Conservation (phyloP, 306 rosid genomes). For the Malus orientalis region DNA sequence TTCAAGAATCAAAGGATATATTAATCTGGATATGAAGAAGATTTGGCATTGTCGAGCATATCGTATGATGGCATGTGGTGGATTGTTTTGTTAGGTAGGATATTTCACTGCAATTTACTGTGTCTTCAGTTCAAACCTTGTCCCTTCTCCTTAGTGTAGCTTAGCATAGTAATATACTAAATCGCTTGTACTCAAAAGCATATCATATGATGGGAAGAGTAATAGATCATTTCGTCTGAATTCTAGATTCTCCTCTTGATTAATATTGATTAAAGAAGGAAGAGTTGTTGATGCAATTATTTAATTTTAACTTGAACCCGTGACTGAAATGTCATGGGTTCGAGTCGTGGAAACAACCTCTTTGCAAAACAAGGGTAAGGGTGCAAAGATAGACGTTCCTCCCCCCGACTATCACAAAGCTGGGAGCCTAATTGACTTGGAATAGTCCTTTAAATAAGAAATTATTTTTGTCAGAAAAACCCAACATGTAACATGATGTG, state of each 20-base stretch:
- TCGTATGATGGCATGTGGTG: not conserved
- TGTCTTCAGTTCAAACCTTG: too few relatives aligned
- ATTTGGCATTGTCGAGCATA: not conserved
- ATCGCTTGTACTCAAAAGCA: not conserved
- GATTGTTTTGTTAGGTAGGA: not conserved
- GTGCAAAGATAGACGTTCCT: too few relatives aligned
- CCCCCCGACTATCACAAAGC: too few relatives aligned
- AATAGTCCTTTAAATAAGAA: not conserved
- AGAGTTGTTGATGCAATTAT: not conserved
- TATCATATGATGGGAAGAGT: not conserved
- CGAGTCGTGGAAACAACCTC: too few relatives aligned
- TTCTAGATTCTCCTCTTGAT: not conserved
- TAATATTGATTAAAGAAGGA: not conserved
- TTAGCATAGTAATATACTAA: too few relatives aligned
- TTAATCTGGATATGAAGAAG: not conserved
- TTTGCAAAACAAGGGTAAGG: too few relatives aligned
- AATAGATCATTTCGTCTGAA: not conserved
- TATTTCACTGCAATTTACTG: not conserved
- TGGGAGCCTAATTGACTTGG: fast-evolving
- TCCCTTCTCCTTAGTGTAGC: not conserved
- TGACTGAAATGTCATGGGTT: too few relatives aligned
- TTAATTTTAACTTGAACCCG: not conserved
- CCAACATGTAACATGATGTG: slow-evolving; percentile 9
- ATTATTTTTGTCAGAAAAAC: not conserved
- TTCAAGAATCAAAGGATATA: not conserved